Base-by-base conservation (phyloP, 257 asterid species). In the Solanum virginianum region DNA sequence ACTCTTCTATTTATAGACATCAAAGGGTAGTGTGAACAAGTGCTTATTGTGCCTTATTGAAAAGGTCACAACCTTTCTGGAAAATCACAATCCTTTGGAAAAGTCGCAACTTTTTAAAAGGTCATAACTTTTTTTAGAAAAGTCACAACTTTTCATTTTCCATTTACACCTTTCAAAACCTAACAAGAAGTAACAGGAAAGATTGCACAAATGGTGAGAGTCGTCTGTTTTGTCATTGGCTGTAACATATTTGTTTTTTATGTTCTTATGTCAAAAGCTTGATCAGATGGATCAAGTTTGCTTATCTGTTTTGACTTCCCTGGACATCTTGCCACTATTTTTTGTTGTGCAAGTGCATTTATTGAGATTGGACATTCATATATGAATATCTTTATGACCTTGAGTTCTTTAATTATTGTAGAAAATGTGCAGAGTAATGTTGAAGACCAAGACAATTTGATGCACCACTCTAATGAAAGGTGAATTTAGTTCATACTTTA, bases 401-500 rank as follows among this genome's bases (percentile, higher is more conserved):
- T 88, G 84, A 15, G 29, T 11, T 86, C 84, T 81, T 10, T 62
- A 84, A 82, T 69, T 80, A 17, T 86, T 91, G 91, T 94, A 97
- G 98, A 90, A 89, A 72, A 74, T 79, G 92, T 83, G 82, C 84
- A 86, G 79, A 81, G 82, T 72, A 88, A 53, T 14, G 69, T 56
- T 57, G 93, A 88, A 87, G 93, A 86, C 56, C 82, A 88, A 83
- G 90, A 77, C 79, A 93, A 79, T 79, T 77, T 87, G n/a, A 72
- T 32, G 53, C 88, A 57, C 60, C 82, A 49, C 85, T 68, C 90
- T 63, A 89, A 91, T 89, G 91, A 92, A 92, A 97, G 86, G 90
- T 91, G 93, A 90, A 86, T 89, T 88, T 89, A 86, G 82, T 92
- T 92, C 84, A 85, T 84, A 55, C 11, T 17, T 56, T 54, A n/a